Conservation (phyloP, 352 stramenopile species). For the Phytopythium boreale region DNA sequence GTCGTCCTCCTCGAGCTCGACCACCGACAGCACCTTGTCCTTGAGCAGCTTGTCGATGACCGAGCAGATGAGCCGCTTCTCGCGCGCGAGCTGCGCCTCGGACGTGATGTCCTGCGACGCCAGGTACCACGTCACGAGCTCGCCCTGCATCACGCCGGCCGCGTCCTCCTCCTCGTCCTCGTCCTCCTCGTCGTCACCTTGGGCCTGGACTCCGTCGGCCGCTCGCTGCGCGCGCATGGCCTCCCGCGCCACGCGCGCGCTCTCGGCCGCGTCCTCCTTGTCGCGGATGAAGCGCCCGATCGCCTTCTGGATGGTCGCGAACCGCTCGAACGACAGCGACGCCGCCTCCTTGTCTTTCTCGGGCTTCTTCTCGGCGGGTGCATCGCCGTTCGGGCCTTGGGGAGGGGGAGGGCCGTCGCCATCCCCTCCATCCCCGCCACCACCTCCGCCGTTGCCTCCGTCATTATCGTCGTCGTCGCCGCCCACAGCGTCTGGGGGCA, state of each 20-base stretch:
- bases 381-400: background rate
- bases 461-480: conserved; percentile 63
- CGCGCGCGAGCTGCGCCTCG: conserved; percentile 65
- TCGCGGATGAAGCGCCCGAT: conserved; percentile 78
- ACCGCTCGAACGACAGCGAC: conserved; percentile 80
- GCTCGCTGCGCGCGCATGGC: conserved; percentile 21
- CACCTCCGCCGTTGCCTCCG: conserved; percentile 13
- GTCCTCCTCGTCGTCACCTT: conserved; percentile 17
- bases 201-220: conserved; percentile 3
- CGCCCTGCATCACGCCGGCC: conserved; percentile 61
- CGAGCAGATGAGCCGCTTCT: conserved; percentile 82
- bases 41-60: conserved; percentile 80
- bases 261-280: conserved; percentile 63
- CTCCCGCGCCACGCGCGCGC: conserved; percentile 40
- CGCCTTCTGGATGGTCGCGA: conserved; percentile 78
- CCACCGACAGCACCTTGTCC: conserved; percentile 72
- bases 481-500: conserved; percentile 34
- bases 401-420: background rate
- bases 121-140: conserved; percentile 85
- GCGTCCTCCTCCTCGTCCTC: conserved; percentile 59
- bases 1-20: conserved; percentile 62
- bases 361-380: conserved; percentile 4
- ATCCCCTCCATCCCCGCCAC: conserved; percentile 9
- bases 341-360: conserved; percentile 26
- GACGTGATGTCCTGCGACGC: conserved; percentile 84